Percentiles rank a stretch among this genome's conserved stretches.
These are phyloP conservation scores for Hymenoscyphus infarciens DNA, from an alignment of 2,329 filamentous ascomycete genomes.

Conservation along the genomic window DNA sequence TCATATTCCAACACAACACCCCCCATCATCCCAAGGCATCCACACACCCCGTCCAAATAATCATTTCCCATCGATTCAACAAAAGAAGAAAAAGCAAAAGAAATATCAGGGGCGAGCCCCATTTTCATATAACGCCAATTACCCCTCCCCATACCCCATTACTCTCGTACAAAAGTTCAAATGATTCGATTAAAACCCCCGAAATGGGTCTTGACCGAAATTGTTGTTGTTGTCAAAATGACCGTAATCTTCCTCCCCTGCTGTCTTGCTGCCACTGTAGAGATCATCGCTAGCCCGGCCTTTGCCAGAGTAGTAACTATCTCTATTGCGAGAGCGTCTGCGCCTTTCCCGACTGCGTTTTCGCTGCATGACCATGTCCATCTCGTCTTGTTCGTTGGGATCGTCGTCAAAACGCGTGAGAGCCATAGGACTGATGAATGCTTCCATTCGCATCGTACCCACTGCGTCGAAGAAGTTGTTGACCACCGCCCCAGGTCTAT, in stretches of 20 bases:
- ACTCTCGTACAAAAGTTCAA: neutral
- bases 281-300: slow-evolving; percentile 45
- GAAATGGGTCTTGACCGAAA: slow-evolving; percentile 58
- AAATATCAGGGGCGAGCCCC: neutral
- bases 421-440: slow-evolving; percentile 72
- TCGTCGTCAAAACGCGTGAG: slow-evolving; percentile 31
- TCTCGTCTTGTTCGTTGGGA: slow-evolving; percentile 35
- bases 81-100: neutral
- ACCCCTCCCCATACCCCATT: neutral
- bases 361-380: slow-evolving; percentile 30
- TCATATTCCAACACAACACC: too few relatives aligned
- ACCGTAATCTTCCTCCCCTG: slow-evolving; percentile 52
- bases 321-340: slow-evolving; percentile 30
- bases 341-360: slow-evolving; percentile 30
- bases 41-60: too few relatives aligned
- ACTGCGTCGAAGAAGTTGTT: slow-evolving; percentile 75
- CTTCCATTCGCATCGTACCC: slow-evolving; percentile 93
- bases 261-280: slow-evolving; percentile 45
- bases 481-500: slow-evolving; percentile 31
- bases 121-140: slow-evolving; percentile 2
- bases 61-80: neutral
- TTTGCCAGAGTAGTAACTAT: slow-evolving; percentile 30
- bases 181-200: slow-evolving; percentile 47
- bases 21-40: too few relatives aligned
- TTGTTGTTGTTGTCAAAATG: slow-evolving; percentile 36